A percentile compares a stretch with the other conserved stretches of the same genome.
Evolutionary conservation across 1,284 basidiomycete species (phyloP).

Genomic region (Moesziomyces globuligerus): DNA sequence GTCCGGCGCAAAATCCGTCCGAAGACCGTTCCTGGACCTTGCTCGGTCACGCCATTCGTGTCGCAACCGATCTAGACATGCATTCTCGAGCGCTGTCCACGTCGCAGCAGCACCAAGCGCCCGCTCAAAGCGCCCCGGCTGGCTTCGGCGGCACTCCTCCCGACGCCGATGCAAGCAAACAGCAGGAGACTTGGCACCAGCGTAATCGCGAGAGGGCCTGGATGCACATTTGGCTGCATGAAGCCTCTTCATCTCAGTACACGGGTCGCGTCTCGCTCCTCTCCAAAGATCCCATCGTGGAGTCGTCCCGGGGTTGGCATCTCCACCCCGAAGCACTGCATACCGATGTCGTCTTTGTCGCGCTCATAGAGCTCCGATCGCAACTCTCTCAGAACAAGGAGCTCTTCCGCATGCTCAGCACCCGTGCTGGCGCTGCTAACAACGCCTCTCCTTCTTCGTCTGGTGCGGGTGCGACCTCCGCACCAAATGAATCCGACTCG

Average conservation of each 20-base stretch:
- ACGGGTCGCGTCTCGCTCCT: slow-evolving; percentile 39
- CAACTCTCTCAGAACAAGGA: slow-evolving; percentile 37
- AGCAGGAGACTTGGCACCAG: slow-evolving; percentile 21
- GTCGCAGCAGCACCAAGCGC: slow-evolving; percentile 8
- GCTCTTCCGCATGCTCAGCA: slow-evolving; percentile 36
- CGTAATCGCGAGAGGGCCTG: slow-evolving; percentile 38
- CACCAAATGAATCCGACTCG: slow-evolving; percentile 7
- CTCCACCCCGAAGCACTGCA: slow-evolving; percentile 32
- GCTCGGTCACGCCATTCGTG: slow-evolving; percentile 39
- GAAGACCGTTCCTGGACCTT: slow-evolving; percentile 46
- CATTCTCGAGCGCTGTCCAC: slow-evolving; percentile 32
- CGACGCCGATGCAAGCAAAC: slow-evolving; percentile 1
- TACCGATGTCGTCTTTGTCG: slow-evolving; percentile 42
- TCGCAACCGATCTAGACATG: slow-evolving; percentile 40
- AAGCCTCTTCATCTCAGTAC: slow-evolving; percentile 40
- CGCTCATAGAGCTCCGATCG: slow-evolving; percentile 41
- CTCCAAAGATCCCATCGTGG: slow-evolving; percentile 38
- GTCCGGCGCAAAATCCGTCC: slow-evolving; percentile 29
- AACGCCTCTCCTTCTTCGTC: neutral
- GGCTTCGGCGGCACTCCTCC: neutral
- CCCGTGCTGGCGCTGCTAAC: neutral
- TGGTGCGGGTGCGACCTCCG: neutral
- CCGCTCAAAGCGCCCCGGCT: neutral
- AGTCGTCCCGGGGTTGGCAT: slow-evolving; percentile 39
- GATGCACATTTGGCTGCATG: slow-evolving; percentile 51